A percentile compares a stretch with the other conserved stretches of the same genome.
These are phyloP conservation scores for Musa schizocarpa DNA, from an alignment of 176 grass and related monocot genomes.

Conservation along the genomic window DNA sequence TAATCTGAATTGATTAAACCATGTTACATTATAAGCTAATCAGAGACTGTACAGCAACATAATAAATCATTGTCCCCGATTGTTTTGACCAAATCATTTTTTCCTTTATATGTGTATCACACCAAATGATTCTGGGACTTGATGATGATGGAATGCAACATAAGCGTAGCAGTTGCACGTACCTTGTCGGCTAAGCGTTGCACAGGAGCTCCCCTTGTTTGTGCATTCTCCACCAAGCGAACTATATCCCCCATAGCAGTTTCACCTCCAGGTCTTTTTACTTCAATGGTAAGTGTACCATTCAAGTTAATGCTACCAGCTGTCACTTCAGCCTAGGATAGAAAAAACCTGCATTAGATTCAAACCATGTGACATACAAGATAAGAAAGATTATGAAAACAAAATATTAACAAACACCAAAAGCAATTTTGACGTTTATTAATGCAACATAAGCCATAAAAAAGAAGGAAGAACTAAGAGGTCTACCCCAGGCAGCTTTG, in stretches of 20 bases:
- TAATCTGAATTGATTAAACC: not conserved
- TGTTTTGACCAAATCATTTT: not conserved
- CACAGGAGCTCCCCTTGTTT: conserved; percentile 81
- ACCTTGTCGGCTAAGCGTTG: conserved; percentile 97
- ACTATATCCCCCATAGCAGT: conserved; percentile 96
- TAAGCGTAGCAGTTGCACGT: not conserved
- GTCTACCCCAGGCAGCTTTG: conserved; percentile 80
- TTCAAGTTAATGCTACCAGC: conserved; percentile 97
- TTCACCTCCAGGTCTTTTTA: conserved; percentile 81
- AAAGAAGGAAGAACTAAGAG: not conserved
- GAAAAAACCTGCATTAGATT: conserved; percentile 14
- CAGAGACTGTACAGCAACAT: not conserved
- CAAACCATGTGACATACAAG: conserved; percentile 17
- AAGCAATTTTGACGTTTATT: not conserved
- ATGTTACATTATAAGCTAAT: not conserved
- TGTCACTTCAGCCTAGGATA: conserved; percentile 71
- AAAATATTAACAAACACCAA: not conserved
- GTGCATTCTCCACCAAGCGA: conserved; percentile 89
- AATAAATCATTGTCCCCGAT: not conserved
- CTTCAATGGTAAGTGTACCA: conserved; percentile 81
- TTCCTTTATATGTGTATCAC: not conserved
- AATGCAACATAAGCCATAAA: not conserved
- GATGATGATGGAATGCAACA: not conserved
- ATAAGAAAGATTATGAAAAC: not conserved
- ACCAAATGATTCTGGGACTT: not conserved